Percentiles rank a stretch among this genome's conserved stretches.
These are phyloP conservation scores for Euclidium syriacum DNA, from an alignment of 345 rosid genomes.

Conservation along the genomic window DNA sequence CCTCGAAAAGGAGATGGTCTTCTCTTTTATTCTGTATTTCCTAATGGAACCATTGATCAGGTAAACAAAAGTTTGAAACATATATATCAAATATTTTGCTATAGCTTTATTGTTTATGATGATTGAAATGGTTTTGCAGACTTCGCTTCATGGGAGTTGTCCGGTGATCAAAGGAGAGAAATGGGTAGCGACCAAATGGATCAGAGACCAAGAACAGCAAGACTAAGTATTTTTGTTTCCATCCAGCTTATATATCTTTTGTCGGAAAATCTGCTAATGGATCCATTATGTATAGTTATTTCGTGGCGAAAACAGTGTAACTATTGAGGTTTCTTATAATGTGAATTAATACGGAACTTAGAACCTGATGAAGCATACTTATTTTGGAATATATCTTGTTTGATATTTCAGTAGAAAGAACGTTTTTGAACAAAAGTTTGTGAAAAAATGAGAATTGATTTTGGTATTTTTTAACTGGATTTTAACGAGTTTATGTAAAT, in stretches of 20 bases:
- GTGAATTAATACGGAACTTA: background rate
- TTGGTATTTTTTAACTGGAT: too few species aligned
- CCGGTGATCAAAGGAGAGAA: constrained; percentile 75
- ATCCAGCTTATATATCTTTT: constrained; percentile 1
- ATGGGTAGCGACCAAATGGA: constrained; percentile 94
- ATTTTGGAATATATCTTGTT: background rate
- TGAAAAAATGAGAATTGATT: too few species aligned
- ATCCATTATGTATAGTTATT: constrained; percentile 19
- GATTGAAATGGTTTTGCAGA: constrained; percentile 37
- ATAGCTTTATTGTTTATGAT: background rate
- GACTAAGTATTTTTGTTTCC: background rate
- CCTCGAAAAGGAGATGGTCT: constrained; percentile 76
- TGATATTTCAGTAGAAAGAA: background rate
- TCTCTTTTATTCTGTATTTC: constrained; percentile 51
- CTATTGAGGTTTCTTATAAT: background rate
- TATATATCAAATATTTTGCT: background rate
- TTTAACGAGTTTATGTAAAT: too few species aligned
- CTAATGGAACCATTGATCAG: constrained; percentile 71
- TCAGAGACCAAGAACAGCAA: constrained; percentile 54
- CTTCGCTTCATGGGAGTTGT: constrained; percentile 88
- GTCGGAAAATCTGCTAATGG: background rate
- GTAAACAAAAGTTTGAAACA: constrained; percentile 24
- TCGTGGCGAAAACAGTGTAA: constrained; percentile 7
- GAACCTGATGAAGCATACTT: background rate
- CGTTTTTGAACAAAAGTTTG: background rate